Evolutionary conservation across 2,329 filamentous ascomycete species (phyloP), one percentile per base, ranked within the genome.

Genomic region (Aphanoascus verrucosus): DNA sequence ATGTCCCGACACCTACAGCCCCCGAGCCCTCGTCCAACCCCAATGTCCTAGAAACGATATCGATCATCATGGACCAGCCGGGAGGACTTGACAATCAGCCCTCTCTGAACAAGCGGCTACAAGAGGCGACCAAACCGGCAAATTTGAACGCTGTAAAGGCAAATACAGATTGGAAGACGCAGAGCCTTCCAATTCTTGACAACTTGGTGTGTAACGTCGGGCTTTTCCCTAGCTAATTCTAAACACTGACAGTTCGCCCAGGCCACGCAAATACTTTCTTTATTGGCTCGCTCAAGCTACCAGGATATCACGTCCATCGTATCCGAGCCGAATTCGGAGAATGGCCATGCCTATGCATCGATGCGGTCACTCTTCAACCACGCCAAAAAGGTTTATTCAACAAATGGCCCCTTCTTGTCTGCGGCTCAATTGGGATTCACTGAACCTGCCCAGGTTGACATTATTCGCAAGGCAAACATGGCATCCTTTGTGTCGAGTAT

Each of bases 401-500:
- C 75, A 32, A 76, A 76, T 49, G 72, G 76, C 34, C 74, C 77
- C 0, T 83, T 84, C 50, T 69, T 81, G 2, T 77, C 75, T 17
- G 69, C 76, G 3, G 68, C 73, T n/a, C 72, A 77, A 44, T 66
- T 81, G 15, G 74, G 74, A 38, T 70, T 81, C 43, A 70, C 70
- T 5, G 75, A 78, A 19, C 64, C 70, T 1, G 67, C 70, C 8
- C 79, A 84, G 60, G 69, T 81, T 40, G 78, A 79, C 54, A 77
- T 77, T 44, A 78, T 84, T 53, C 74, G 79, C 53, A 83, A 79
- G 63, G 79, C 81, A 40, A 85, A 85, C 59, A 69, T 83, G 47
- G 81, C 81, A 9, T 82, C 80, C 0, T 84, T 83, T 61, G 76
- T 82, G 28, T 80, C 78, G 0, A 79, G 77, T 57, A 77, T 84